A percentile compares a stretch with the other conserved stretches of the same genome.
phyloP scores from a whole-genome alignment of 2,329 filamentous ascomycete genomes.

The Cladosporium sp. region DNA sequence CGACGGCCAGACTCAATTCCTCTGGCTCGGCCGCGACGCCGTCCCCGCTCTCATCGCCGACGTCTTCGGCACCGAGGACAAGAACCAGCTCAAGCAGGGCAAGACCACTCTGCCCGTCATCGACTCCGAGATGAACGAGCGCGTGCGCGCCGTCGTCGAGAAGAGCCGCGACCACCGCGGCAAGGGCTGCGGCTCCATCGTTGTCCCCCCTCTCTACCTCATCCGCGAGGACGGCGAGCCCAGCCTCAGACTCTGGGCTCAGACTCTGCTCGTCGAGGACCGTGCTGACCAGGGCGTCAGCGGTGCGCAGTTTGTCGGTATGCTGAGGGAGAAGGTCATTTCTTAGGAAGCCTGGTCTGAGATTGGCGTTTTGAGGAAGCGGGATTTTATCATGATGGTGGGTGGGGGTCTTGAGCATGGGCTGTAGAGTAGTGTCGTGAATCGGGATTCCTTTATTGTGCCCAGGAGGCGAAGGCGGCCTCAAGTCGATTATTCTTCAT shows the following conservation, averaged over 20 bases:
- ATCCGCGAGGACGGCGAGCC: conserved; percentile 95
- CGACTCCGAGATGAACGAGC: conserved; percentile 95
- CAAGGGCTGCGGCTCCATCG: conserved; percentile 86
- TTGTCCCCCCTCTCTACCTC: conserved; percentile 88
- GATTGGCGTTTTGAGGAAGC: too few species aligned
- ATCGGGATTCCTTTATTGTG: too few species aligned
- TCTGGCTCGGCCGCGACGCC: conserved; percentile 92
- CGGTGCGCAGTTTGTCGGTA: conserved; percentile 88
- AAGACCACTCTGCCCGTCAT: conserved; percentile 83
- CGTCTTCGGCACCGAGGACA: conserved; percentile 84
- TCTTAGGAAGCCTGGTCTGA: neutral
- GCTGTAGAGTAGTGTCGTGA: too few species aligned
- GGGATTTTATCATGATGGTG: neutral
- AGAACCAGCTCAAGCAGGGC: conserved; percentile 80
- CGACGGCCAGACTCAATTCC: conserved; percentile 94
- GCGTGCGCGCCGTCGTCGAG: conserved; percentile 81
- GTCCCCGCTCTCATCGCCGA: conserved; percentile 84
- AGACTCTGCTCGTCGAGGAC: conserved; percentile 93
- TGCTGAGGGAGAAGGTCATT: conserved; percentile 84
- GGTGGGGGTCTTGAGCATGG: too few species aligned
- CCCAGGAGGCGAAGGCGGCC: too few species aligned
- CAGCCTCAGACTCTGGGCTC: conserved; percentile 91
- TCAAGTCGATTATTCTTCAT: too few species aligned
- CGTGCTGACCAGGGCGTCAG: conserved; percentile 90
- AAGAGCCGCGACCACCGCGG: conserved; percentile 87